Percentiles rank a stretch among this genome's conserved stretches.
Evolutionary conservation across 441 rosid species (phyloP).

Genomic region (Sinapis alba): DNA sequence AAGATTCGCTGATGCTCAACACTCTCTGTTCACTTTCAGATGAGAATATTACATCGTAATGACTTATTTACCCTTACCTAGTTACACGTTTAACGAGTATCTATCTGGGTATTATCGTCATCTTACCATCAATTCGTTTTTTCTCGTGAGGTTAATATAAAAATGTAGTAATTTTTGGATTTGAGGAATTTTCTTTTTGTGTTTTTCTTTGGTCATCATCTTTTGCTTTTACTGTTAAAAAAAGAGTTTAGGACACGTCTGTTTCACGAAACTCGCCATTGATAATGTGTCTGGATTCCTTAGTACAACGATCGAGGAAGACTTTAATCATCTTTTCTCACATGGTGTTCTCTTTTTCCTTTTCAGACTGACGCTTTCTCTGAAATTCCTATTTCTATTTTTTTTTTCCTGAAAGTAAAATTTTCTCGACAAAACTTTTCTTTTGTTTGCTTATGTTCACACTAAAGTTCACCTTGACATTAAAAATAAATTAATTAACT

Average conservation of each 20-base stretch:
- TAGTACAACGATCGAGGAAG: constrained; percentile 36
- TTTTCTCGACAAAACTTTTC: constrained; percentile 1
- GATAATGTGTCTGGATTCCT: constrained; percentile 12
- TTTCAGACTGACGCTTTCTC: constrained; percentile 37
- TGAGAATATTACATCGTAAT: neutral
- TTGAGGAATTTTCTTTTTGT: constrained; percentile 22
- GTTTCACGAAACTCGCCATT: constrained; percentile 40
- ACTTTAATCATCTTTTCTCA: constrained; percentile 16
- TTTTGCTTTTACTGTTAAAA: constrained; percentile 18
- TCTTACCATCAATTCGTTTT: neutral
- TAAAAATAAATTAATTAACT: neutral
- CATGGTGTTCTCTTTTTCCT: neutral
- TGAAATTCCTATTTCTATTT: constrained; percentile 1
- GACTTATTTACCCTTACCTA: constrained; percentile 10
- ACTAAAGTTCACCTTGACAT: neutral
- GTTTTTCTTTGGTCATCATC: constrained; percentile 17
- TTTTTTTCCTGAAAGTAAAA: neutral
- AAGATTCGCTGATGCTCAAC: constrained; percentile 34
- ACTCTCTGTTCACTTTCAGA: constrained; percentile 34
- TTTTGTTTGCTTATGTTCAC: constrained; percentile 10
- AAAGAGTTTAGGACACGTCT: constrained; percentile 23
- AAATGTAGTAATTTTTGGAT: neutral
- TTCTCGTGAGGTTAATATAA: constrained; percentile 12
- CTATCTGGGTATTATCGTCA: constrained; percentile 4
- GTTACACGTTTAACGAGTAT: neutral